Percentiles rank a stretch among this genome's conserved stretches.
Evolutionary conservation across 768 basidiomycete genomes (phyloP).

Genomic region (Pleurotus sapidus): DNA sequence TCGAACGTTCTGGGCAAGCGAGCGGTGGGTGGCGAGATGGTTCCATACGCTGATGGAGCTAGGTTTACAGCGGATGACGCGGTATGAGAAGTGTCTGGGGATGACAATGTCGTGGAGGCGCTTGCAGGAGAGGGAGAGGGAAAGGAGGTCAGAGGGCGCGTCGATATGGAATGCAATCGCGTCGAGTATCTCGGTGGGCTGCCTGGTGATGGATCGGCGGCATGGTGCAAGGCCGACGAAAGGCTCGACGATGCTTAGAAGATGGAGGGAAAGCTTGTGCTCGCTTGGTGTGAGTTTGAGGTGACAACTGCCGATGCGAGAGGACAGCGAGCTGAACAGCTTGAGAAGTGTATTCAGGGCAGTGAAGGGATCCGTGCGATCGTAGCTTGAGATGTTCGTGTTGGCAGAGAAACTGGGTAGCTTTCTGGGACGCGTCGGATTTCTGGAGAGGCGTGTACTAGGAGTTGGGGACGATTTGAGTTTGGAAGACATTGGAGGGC

Average conservation of each 20-base stretch:
- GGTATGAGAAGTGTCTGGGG: constrained; percentile 61
- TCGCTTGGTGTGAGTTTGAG: constrained; percentile 58
- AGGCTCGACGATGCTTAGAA: constrained; percentile 61
- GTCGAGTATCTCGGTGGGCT: constrained; percentile 68
- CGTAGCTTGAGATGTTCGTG: constrained; percentile 36
- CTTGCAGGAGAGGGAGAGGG: constrained; percentile 54
- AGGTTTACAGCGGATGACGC: too few relatives aligned
- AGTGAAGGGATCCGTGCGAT: constrained; percentile 58
- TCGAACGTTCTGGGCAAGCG: constrained; percentile 60
- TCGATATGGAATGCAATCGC: constrained; percentile 55
- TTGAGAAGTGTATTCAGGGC: constrained; percentile 57
- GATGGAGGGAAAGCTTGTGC: constrained; percentile 56
- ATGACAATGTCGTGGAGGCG: constrained; percentile 54
- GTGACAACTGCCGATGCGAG: constrained; percentile 55
- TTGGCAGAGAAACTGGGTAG: constrained; percentile 21
- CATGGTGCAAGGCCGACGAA: constrained; percentile 53
- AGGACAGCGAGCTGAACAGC: constrained; percentile 48
- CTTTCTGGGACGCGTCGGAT: not conserved
- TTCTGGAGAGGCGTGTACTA: not conserved
- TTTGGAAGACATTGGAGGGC: not conserved
- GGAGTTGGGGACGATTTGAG: not conserved
- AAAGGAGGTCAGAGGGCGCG: constrained; percentile 48
- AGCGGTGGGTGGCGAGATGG: constrained; percentile 53
- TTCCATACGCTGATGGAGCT: constrained; percentile 63
- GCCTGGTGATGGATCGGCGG: constrained; percentile 45